Conservation (phyloP, 345 rosid genomes). For the Salix udensis region DNA sequence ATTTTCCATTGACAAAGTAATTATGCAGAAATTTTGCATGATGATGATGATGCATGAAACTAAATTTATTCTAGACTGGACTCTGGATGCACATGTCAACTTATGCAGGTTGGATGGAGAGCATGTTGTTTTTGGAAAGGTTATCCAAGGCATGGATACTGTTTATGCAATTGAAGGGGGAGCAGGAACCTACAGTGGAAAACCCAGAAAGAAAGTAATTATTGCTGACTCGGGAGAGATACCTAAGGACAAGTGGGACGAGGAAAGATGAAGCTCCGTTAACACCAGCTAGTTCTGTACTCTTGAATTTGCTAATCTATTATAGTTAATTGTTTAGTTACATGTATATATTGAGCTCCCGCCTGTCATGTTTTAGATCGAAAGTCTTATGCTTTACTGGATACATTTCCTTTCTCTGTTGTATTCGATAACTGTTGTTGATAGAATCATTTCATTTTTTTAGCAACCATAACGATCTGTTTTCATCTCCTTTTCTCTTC, state of each 20-base stretch:
- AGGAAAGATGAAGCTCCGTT: conserved; percentile 45
- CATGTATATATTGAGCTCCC: neutral
- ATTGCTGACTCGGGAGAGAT: conserved; percentile 86
- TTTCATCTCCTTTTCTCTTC: neutral
- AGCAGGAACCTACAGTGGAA: conserved; percentile 92
- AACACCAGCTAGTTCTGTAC: neutral
- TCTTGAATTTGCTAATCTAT: conserved; percentile 12
- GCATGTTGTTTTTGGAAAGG: conserved; percentile 92
- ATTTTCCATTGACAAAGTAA: neutral
- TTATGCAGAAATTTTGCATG: neutral
- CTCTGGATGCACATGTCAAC: neutral
- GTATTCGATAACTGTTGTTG: neutral
- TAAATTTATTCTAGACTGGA: neutral
- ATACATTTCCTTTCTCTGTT: neutral
- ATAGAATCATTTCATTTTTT: neutral
- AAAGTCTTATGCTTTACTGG: neutral
- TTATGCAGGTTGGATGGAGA: conserved; percentile 84
- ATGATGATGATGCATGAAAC: neutral
- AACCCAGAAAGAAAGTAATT: conserved; percentile 83
- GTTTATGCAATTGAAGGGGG: conserved; percentile 92
- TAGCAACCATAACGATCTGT: neutral
- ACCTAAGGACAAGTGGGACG: conserved; percentile 84
- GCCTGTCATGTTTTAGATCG: conserved; percentile 2
- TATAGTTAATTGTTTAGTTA: neutral
- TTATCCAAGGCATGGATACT: conserved; percentile 87